These are phyloP conservation scores for Juncus effusus DNA, from an alignment of 176 grass and related monocot genomes.

Conservation along the genomic window DNA sequence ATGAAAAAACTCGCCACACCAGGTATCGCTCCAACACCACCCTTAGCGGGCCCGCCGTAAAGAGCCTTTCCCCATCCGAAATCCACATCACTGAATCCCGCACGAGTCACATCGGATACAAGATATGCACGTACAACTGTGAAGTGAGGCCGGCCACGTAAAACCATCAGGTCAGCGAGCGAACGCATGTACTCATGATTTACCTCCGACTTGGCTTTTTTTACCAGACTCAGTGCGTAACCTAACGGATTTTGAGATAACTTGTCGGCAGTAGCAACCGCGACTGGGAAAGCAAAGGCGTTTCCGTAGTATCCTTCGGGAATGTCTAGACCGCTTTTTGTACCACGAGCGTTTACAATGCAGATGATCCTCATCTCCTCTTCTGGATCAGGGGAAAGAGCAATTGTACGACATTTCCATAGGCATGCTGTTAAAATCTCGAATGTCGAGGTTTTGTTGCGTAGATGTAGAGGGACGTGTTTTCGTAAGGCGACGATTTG, in stretches of 20 bases:
- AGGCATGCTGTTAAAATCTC: constrained; percentile 70
- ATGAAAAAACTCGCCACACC: constrained; percentile 70
- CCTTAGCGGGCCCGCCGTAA: constrained; percentile 66
- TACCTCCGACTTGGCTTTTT: constrained; percentile 55
- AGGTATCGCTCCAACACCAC: constrained; percentile 55
- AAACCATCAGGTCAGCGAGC: constrained; percentile 60
- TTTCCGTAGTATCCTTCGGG: constrained; percentile 78
- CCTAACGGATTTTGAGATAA: constrained; percentile 42
- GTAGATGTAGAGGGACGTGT: constrained; percentile 34
- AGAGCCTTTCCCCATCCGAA: constrained; percentile 76
- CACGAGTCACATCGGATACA: constrained; percentile 56
- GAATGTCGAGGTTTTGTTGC: constrained; percentile 52
- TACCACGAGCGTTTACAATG: constrained; percentile 57
- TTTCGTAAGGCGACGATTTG: constrained; percentile 46
- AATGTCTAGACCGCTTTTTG: constrained; percentile 29
- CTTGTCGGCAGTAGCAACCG: constrained; percentile 39
- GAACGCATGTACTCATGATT: constrained; percentile 60
- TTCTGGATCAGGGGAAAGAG: constrained; percentile 47
- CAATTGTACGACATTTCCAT: constrained; percentile 68
- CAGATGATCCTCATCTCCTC: constrained; percentile 81
- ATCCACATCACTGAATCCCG: constrained; percentile 64
- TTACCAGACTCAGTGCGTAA: constrained; percentile 57
- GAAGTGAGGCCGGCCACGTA: constrained; percentile 54
- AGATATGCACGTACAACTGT: constrained; percentile 63
- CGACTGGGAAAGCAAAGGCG: constrained; percentile 64